These are phyloP conservation scores for Penicillium silybi DNA, from an alignment of 495 filamentous ascomycete genomes.

Conservation along the genomic window DNA sequence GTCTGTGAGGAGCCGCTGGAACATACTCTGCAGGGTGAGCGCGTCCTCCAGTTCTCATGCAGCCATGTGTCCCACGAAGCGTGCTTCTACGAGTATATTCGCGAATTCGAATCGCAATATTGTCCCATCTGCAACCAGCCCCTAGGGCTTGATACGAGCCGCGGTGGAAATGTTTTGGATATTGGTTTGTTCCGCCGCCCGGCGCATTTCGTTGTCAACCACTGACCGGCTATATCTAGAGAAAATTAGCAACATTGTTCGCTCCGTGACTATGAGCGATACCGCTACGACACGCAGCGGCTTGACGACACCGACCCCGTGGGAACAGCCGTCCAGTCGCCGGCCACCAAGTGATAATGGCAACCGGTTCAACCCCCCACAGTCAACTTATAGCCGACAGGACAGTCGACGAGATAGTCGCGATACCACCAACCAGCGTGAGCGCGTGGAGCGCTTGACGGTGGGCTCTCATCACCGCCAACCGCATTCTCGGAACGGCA, in stretches of 20 bases:
- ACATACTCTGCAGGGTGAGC: conserved; percentile 91
- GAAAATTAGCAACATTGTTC: conserved; percentile 92
- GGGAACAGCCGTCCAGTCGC: conserved; percentile 52
- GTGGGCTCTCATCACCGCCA: conserved; percentile 40
- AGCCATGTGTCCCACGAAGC: conserved; percentile 95
- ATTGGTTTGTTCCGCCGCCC: conserved; percentile 64
- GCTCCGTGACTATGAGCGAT: conserved; percentile 72
- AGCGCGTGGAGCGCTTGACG: conserved; percentile 59
- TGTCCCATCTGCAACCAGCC: conserved; percentile 95
- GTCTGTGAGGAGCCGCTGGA: conserved; percentile 97
- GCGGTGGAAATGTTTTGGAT: conserved; percentile 91
- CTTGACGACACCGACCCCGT: conserved; percentile 54
- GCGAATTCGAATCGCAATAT: conserved; percentile 89
- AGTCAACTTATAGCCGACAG: conserved; percentile 35
- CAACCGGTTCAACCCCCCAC: conserved; percentile 26
- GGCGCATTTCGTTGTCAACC: not conserved
- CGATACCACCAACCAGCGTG: conserved; percentile 47
- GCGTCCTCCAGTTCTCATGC: conserved; percentile 94
- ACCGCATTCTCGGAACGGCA: conserved; percentile 65
- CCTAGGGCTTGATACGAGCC: conserved; percentile 87
- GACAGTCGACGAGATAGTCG: conserved; percentile 61
- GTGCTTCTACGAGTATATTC: conserved; percentile 98
- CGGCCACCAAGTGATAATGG: conserved; percentile 47
- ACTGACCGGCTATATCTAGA: conserved; percentile 51
- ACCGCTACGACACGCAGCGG: conserved; percentile 45